A percentile compares a stretch with the other conserved stretches of the same genome.
Evolutionary conservation across 2,329 filamentous ascomycete species (phyloP).

Genomic region (Ramichloridium luteum): DNA sequence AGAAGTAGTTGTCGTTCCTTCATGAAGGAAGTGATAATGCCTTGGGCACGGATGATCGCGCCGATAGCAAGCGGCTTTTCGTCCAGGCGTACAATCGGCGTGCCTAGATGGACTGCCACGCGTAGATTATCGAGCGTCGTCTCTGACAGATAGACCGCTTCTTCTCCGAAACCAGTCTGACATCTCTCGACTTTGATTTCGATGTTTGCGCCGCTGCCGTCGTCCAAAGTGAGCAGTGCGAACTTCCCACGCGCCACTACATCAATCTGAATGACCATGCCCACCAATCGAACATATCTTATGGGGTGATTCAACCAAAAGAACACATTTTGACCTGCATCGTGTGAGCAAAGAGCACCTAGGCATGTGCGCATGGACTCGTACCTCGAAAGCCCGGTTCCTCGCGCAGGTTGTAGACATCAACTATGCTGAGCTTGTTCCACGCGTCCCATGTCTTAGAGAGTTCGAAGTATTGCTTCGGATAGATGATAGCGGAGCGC

Average conservation of each 20-base stretch:
- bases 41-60: conserved; percentile 44
- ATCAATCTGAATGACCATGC: conserved; percentile 32
- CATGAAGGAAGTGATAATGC: conserved; percentile 42
- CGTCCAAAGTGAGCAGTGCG: conserved; percentile 44
- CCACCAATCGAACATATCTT: conserved; percentile 35
- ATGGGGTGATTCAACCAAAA: conserved; percentile 44
- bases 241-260: conserved; percentile 27
- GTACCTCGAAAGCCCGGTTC: conserved; percentile 39
- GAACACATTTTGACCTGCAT: conserved; percentile 42
- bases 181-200: conserved; percentile 41
- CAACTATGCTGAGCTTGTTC: conserved; percentile 47
- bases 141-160: conserved; percentile 22
- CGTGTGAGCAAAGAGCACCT: background rate
- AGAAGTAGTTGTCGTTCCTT: conserved; percentile 40
- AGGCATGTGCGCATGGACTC: conserved; percentile 18
- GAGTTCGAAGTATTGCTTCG: conserved; percentile 44
- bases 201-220: conserved; percentile 47
- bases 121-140: conserved; percentile 28
- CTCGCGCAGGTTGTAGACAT: conserved; percentile 41
- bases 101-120: conserved; percentile 25
- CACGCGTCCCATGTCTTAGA: conserved; percentile 52
- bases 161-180: conserved; percentile 18
- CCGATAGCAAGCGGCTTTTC: conserved; percentile 32
- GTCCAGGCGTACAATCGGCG: conserved; percentile 34
- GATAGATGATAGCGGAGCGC: conserved; percentile 32